Evolutionary conservation across 2,329 filamentous ascomycete species (phyloP).

Genomic region (Apiospora sp.): DNA sequence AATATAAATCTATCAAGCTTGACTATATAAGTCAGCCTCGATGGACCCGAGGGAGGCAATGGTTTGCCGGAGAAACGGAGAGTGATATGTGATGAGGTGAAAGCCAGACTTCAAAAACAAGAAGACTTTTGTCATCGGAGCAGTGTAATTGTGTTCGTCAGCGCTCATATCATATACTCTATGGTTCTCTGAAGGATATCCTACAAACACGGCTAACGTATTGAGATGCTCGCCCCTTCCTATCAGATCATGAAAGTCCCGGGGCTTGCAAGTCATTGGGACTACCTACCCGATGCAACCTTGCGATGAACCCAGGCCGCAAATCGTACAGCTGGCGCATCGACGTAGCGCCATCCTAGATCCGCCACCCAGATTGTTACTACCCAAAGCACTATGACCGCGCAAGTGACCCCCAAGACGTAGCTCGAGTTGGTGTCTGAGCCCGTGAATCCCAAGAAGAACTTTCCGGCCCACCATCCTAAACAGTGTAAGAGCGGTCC

Average conservation of each 20-base stretch:
- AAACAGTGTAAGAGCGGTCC: slow-evolving; percentile 37
- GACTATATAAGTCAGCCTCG: neutral
- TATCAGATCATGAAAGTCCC: neutral
- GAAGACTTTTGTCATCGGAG: neutral
- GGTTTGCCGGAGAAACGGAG: neutral
- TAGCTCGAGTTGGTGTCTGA: slow-evolving; percentile 31
- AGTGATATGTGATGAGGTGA: neutral
- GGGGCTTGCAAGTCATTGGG: neutral
- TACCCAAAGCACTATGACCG: slow-evolving; percentile 30
- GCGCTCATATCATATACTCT: neutral
- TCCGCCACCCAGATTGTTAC: slow-evolving; percentile 36
- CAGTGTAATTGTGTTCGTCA: neutral
- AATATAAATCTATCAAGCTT: neutral
- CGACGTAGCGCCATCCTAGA: slow-evolving; percentile 35
- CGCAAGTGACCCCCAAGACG: slow-evolving; percentile 27
- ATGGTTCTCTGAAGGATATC: neutral
- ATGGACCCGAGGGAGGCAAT: too few species aligned
- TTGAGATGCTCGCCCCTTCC: neutral
- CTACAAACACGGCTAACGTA: neutral
- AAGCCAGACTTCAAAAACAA: neutral
- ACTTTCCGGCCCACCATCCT: slow-evolving; percentile 30
- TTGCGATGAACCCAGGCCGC: slow-evolving; percentile 32
- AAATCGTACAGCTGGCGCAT: slow-evolving; percentile 34
- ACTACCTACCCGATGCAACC: neutral
- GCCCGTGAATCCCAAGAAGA: slow-evolving; percentile 29